Conservation (phyloP, 805 yeast genomes). For the Blastobotrys robertii region DNA sequence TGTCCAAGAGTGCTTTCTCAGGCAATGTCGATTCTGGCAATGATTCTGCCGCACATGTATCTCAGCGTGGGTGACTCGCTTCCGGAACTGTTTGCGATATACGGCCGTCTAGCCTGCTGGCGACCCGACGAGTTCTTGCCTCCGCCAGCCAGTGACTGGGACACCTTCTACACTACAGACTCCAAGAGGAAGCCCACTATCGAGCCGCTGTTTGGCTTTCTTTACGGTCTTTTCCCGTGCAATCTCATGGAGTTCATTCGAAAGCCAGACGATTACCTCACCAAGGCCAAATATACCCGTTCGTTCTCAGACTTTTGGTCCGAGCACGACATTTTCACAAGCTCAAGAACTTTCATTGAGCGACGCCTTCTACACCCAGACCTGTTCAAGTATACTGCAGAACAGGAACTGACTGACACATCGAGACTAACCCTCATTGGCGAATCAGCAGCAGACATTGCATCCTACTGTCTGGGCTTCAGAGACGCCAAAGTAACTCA, state of each 20-base stretch:
- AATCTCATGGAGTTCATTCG: constrained; percentile 36
- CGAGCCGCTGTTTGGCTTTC: constrained; percentile 35
- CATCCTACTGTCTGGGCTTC: constrained; percentile 24
- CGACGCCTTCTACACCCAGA: constrained; percentile 42
- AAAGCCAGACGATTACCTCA: constrained; percentile 32
- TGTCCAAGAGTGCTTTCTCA: constrained; percentile 32
- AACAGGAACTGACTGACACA: constrained; percentile 28
- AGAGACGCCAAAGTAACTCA: too few relatives aligned
- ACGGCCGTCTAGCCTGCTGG: constrained; percentile 37
- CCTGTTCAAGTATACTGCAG: constrained; percentile 29
- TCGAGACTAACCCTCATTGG: constrained; percentile 24
- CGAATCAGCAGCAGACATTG: constrained; percentile 30
- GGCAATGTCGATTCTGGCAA: constrained; percentile 31
- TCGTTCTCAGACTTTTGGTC: constrained; percentile 26
- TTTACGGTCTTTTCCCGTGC: constrained; percentile 51
- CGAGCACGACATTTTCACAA: constrained; percentile 26
- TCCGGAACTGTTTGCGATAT: constrained; percentile 36
- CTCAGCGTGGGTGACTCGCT: constrained; percentile 26
- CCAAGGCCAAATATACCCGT: constrained; percentile 12
- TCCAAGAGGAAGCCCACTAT: constrained; percentile 20
- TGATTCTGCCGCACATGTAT: constrained; percentile 39
- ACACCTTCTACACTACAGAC: constrained; percentile 11
- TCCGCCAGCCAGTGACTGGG: constrained; percentile 18
- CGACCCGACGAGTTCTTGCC: background rate
- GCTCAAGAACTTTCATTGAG: constrained; percentile 24